Conservation (phyloP, 2,329 filamentous ascomycete genomes). For the Beauveria scarabaeidicola region DNA sequence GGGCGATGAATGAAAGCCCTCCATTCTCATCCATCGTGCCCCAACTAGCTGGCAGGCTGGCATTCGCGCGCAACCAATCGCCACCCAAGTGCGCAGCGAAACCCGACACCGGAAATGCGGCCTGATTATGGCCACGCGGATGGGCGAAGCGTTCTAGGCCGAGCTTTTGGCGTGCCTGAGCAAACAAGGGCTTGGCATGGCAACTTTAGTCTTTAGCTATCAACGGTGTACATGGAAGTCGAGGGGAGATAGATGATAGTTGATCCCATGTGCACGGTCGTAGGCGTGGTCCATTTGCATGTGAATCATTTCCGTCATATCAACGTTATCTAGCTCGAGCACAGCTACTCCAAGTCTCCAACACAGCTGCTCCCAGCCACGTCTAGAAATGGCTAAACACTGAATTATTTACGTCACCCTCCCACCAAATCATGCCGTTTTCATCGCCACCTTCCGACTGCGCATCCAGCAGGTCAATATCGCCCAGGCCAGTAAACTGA, state of each 20-base stretch:
- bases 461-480: constrained; percentile 25
- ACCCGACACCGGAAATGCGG: neutral
- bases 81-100: neutral
- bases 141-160: neutral
- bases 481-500: constrained; percentile 30
- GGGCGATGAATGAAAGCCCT: neutral
- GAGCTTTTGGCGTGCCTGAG: neutral
- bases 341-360: neutral
- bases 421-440: constrained; percentile 30
- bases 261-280: too few relatives aligned
- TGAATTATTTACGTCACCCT: constrained; percentile 29
- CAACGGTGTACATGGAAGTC: neutral
- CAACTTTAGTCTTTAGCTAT: too few relatives aligned
- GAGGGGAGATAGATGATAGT: too few relatives aligned
- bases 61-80: neutral
- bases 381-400: constrained; percentile 30
- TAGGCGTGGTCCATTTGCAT: too few relatives aligned
- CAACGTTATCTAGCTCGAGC: neutral
- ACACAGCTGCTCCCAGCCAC: neutral
- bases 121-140: neutral
- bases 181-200: neutral
- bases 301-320: neutral
- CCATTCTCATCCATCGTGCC: neutral
- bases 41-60: neutral
- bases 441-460: constrained; percentile 18